Conservation (phyloP, 1,284 basidiomycete genomes). For the Heterobasidion occidentale region DNA sequence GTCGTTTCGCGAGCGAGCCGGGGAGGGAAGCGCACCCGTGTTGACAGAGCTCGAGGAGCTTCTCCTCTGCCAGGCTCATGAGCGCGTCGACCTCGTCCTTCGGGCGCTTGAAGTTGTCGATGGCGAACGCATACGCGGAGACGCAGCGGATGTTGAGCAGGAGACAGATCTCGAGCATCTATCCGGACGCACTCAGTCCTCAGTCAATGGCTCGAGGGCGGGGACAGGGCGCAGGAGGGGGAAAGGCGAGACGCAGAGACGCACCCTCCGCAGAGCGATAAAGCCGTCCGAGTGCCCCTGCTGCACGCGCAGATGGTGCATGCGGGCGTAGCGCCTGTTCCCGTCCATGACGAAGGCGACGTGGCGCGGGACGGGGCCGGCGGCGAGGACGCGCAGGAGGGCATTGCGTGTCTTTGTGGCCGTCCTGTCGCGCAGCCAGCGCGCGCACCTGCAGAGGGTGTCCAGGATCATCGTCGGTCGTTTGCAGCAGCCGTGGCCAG, state of each 20-base stretch:
- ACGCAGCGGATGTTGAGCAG: constrained; percentile 75
- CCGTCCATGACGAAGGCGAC: constrained; percentile 99
- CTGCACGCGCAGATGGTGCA: constrained; percentile 50
- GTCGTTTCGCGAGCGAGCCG: background rate
- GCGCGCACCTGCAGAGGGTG: background rate
- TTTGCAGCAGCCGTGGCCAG: constrained; percentile 1
- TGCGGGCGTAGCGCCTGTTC: constrained; percentile 88
- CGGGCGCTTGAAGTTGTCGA: constrained; percentile 95
- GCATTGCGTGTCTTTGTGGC: constrained; percentile 28
- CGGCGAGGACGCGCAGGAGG: constrained; percentile 56
- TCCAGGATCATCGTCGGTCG: constrained; percentile 3
- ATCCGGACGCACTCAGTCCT: background rate
- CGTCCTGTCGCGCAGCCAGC: constrained; percentile 17
- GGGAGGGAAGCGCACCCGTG: constrained; percentile 57
- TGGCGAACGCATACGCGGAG: constrained; percentile 92
- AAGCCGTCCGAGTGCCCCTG: constrained; percentile 89
- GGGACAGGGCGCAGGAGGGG: background rate
- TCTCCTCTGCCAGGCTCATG: constrained; percentile 81
- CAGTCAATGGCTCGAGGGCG: background rate
- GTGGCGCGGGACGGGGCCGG: constrained; percentile 87
- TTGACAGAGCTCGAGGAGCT: constrained; percentile 74
- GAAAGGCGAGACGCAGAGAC: constrained; percentile 17
- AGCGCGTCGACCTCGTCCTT: constrained; percentile 82
- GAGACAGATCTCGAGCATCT: constrained; percentile 83
- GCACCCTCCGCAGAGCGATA: constrained; percentile 70